Evolutionary conservation across 257 asterid genomes (phyloP).

Genomic region (Lycium barbarum): DNA sequence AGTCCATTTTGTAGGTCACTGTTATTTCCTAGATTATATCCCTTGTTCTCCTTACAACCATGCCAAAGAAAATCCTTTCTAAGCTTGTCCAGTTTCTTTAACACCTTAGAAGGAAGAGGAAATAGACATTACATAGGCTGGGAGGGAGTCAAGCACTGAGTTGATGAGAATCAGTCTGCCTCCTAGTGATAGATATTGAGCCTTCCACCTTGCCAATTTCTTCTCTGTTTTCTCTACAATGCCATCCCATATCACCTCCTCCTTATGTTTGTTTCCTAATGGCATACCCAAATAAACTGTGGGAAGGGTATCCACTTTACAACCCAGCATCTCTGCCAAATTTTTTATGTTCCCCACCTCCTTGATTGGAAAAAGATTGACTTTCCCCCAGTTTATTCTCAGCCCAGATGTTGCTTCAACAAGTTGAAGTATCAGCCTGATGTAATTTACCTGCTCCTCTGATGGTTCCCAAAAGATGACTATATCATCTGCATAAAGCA

Average conservation of each 20-base stretch:
- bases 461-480: not conserved
- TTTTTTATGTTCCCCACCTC: not conserved
- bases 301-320: not conserved
- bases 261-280: not conserved
- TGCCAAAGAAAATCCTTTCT: no score
- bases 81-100: no score
- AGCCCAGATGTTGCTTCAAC: not conserved
- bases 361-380: not conserved
- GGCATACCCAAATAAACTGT: not conserved
- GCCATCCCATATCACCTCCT: not conserved
- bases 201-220: not conserved
- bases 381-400: not conserved
- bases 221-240: not conserved
- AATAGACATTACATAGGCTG: not conserved
- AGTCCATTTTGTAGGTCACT: not conserved
- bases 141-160: not conserved
- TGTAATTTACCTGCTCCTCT: not conserved
- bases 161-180: not conserved
- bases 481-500: not conserved
- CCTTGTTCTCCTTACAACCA: no score
- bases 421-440: not conserved
- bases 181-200: not conserved
- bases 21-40: not conserved
- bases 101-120: no score
- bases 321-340: not conserved